Base-by-base conservation (phyloP, 169 alveolate species). In the Ichthyophthirius multifiliis region DNA sequence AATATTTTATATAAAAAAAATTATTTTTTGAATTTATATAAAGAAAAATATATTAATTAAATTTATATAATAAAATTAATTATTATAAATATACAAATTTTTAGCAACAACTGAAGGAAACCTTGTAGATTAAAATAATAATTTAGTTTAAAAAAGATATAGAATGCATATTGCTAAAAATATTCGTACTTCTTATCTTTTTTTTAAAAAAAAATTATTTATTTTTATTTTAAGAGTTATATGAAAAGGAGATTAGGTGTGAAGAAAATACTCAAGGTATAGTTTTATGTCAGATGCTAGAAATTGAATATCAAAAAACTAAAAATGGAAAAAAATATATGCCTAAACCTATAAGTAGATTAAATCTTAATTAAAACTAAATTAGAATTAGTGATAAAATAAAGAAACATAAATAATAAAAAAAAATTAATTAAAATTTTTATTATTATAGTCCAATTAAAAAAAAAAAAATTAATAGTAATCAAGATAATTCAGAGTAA, bases 301-400 rank as follows among this genome's bases (percentile, higher is more conserved):
- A 55, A 27, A 55, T 55, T 15, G 71, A 55, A 27, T 55, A 27
- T 55, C 43, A 39, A 27, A 55, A 55, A 27, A 55, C 71, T 27
- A 55, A 55, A 27, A 39, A 55, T 27, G 71, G 71, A 1, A 55
- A 55, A 10, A 55, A 55, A 6, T 55, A 55, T 55, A 55, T 55
- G 13, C 71, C 71, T 27, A 55, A 55, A n/a, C 71, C 71, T 15
- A 55, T 55, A 16, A 55, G 71, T 39, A n/a, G n/a, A n/a, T n/a
- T n/a, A n/a, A n/a, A n/a, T n/a, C n/a, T n/a, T n/a, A n/a, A n/a
- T n/a, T n/a, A n/a, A n/a, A n/a, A n/a, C n/a, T n/a, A n/a, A n/a
- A n/a, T n/a, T n/a, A n/a, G n/a, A n/a, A n/a, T n/a, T n/a, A n/a
- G n/a, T n/a, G n/a, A n/a, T n/a, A n/a, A n/a, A n/a, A n/a, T n/a